Percentiles rank a stretch among this genome's conserved stretches.
phyloP scores from a whole-genome alignment of 1,139 yeast species.

The Scheffersomyces lignicola region DNA sequence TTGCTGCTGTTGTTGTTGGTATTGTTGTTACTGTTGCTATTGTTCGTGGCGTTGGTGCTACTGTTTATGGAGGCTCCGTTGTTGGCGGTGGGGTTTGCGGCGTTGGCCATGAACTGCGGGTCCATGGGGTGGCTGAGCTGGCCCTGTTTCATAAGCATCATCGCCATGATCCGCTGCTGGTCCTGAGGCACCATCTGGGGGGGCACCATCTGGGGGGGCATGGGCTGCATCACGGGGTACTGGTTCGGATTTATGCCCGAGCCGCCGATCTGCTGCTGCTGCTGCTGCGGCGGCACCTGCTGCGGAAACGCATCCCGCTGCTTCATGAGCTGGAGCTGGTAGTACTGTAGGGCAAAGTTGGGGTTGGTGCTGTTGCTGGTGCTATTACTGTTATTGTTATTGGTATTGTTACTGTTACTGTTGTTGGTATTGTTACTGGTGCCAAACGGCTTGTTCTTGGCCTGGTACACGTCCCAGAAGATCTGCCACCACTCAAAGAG shows the following conservation, averaged over 20 bases:
- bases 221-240: too few species aligned
- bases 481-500: conserved; percentile 95
- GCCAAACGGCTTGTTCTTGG: conserved; percentile 42
- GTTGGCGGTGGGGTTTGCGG: too few species aligned
- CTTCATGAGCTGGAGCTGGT: conserved; percentile 64
- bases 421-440: conserved; percentile 44
- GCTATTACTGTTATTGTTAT: conserved; percentile 50
- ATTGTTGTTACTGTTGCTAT: neutral
- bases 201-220: too few species aligned
- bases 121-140: too few species aligned
- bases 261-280: conserved; percentile 12
- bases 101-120: too few species aligned
- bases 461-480: conserved; percentile 92
- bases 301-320: too few species aligned
- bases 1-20: conserved; percentile 10
- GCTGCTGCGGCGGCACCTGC: conserved; percentile 9
- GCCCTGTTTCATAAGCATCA: too few species aligned
- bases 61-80: too few species aligned
- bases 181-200: too few species aligned
- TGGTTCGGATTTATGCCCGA: too few species aligned
- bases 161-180: too few species aligned
- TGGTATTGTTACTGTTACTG: conserved; percentile 40
- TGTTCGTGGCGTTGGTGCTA: conserved; percentile 10
- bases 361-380: conserved; percentile 29
- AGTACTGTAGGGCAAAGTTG: conserved; percentile 64